Base-by-base conservation (phyloP, 176 grass and related monocot genomes). In the Metroxylon sagu region DNA sequence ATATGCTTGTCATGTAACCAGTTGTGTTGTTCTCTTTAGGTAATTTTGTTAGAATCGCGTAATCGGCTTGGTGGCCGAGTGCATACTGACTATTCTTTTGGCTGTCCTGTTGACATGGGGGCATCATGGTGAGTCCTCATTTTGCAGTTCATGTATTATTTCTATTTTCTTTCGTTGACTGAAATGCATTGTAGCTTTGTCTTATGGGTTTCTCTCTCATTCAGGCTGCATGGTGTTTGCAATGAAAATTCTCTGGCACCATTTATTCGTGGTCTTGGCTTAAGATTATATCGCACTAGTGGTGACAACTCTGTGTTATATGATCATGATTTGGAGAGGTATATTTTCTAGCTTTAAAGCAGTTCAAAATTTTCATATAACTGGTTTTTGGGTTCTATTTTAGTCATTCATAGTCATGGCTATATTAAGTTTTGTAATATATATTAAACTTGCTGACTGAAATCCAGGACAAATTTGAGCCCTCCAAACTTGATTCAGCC, bases 291-390 rank as follows among this genome's bases (percentile, higher is more conserved):
- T 49, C 87, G 93, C 66, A 98, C 93, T 48, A 98, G 93, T 56
- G 93, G 93, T 25, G 93, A 98, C 72, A 92, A 98, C 75, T 98
- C 93, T 74, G 82, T 98, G 29, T 19, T 92, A 25, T 98, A 98
- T 76, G 93, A 98, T 59, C 88, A 98, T 83, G 93, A 98, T 79
- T 72, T 98, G 25, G 93, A 92, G 73, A 98, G 93, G 88, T 98
- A 85, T 59, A 70, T 15, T 76, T 28, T 49, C 1, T 53, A 14
- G 35, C 35, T 43, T 43, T 43, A 10, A 43, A 43, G 10, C 35
- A 43, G 35, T 43, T 43, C 8, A 43, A 43, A 12, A 43, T 43
- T 43, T 43, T 43, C 10, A 3, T 43, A 14, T 43, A 43, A 43
- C 8, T 43, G 35, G 12, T 43, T 43, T 1, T 43, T 5, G 1